phyloP scores from a whole-genome alignment of 1,284 basidiomycete genomes.

The Boletus semigastroideus region DNA sequence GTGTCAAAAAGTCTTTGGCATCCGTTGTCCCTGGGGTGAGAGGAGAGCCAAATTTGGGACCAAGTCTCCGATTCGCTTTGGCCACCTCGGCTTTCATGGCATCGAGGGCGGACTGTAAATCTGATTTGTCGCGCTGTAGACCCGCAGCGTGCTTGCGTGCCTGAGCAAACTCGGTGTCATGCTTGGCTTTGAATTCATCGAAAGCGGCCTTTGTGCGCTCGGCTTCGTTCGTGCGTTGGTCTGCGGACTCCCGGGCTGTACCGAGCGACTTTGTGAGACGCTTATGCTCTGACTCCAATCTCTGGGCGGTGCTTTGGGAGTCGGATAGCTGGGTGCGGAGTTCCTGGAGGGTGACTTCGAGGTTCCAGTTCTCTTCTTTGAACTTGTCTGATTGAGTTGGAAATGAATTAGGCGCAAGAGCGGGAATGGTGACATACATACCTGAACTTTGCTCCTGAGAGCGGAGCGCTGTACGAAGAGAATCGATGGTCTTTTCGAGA shows the following conservation, averaged over 20 bases:
- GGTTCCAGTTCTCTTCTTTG: slow-evolving; percentile 99
- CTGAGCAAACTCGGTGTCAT: slow-evolving; percentile 91
- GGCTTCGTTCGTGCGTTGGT: slow-evolving; percentile 84
- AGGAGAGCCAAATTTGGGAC: slow-evolving; percentile 65
- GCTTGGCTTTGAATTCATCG: slow-evolving; percentile 83
- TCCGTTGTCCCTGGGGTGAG: slow-evolving; percentile 58
- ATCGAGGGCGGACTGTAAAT: slow-evolving; percentile 82
- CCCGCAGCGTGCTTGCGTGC: slow-evolving; percentile 86
- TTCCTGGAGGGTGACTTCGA: slow-evolving; percentile 92
- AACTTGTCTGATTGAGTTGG: slow-evolving; percentile 59
- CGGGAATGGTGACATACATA: slow-evolving; percentile 34
- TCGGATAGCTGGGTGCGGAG: slow-evolving; percentile 72
- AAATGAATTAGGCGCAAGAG: background rate
- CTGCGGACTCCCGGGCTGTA: slow-evolving; percentile 72
- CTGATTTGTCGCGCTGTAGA: slow-evolving; percentile 88
- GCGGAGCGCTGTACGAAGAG: slow-evolving; percentile 64
- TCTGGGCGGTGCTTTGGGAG: slow-evolving; percentile 63
- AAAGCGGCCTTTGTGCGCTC: slow-evolving; percentile 69
- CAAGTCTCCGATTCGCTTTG: slow-evolving; percentile 55
- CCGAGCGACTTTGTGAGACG: slow-evolving; percentile 77
- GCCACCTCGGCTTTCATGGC: slow-evolving; percentile 68
- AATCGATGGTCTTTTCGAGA: slow-evolving; percentile 74
- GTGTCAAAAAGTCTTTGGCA: slow-evolving; percentile 54
- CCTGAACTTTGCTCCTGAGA: slow-evolving; percentile 79
- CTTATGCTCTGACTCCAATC: slow-evolving; percentile 82